Conservation (phyloP, 2,329 filamentous ascomycete genomes). For the Aspergillus oerlinghausenensis region DNA sequence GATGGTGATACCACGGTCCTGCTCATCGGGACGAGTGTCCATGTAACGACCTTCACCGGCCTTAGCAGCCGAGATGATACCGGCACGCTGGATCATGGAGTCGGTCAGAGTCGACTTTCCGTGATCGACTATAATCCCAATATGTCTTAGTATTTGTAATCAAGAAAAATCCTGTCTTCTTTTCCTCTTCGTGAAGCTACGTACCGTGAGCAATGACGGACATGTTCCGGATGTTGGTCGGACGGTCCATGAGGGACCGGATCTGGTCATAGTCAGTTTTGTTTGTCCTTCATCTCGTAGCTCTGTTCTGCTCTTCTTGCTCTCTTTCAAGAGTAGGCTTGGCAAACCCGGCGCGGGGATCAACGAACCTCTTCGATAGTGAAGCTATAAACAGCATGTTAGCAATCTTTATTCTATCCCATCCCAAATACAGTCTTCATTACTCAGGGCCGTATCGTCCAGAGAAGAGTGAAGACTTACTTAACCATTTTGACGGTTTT, state of each 20-base stretch:
- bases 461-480: slow-evolving; percentile 58
- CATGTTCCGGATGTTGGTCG: slow-evolving; percentile 80
- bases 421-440: slow-evolving; percentile 5
- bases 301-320: not conserved
- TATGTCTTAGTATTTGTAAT: slow-evolving; percentile 1
- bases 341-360: slow-evolving; percentile 5
- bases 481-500: slow-evolving; percentile 97
- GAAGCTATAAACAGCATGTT: slow-evolving; percentile 63
- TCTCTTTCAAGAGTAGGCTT: slow-evolving; percentile 1
- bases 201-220: slow-evolving; percentile 97
- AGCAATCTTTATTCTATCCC: slow-evolving; percentile 16
- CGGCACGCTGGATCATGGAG: slow-evolving; percentile 96
- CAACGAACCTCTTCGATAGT: slow-evolving; percentile 79
- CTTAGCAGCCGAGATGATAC: slow-evolving; percentile 98
- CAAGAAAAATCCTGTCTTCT: not conserved
- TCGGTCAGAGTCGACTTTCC: slow-evolving; percentile 99
- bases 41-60: slow-evolving; percentile 94
- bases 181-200: slow-evolving; percentile 20
- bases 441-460: not conserved
- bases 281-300: not conserved
- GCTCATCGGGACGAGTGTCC: slow-evolving; percentile 94
- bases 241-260: slow-evolving; percentile 46
- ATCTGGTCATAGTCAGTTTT: slow-evolving; percentile 33
- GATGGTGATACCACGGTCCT: slow-evolving; percentile 99
- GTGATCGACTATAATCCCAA: slow-evolving; percentile 70